Evolutionary conservation across 1,284 basidiomycete genomes (phyloP).

Genomic region (Mycena citricolor): DNA sequence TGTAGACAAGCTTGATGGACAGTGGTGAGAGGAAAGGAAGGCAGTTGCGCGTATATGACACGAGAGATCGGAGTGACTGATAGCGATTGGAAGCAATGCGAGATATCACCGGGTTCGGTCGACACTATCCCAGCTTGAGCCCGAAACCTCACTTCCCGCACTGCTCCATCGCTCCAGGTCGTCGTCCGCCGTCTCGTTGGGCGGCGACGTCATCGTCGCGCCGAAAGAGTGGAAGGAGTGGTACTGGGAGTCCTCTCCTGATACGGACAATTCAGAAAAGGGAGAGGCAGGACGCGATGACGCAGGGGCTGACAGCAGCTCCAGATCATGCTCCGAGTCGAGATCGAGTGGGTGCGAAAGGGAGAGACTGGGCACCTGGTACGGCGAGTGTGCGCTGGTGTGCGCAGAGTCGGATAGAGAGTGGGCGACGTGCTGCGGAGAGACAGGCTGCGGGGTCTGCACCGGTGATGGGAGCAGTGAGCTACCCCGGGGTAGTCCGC

Average conservation of each 20-base stretch:
- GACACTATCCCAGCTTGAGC: constrained; percentile 23
- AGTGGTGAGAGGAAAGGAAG: no score
- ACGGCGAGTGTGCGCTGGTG: constrained; percentile 17
- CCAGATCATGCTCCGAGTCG: constrained; percentile 42
- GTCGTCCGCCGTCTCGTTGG: constrained; percentile 15
- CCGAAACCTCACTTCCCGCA: constrained; percentile 19
- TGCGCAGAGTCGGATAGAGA: not conserved
- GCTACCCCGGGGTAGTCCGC: not conserved
- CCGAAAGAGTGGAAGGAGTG: constrained; percentile 3
- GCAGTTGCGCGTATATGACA: no score
- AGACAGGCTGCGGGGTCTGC: not conserved
- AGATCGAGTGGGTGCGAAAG: constrained; percentile 41
- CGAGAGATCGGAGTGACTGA: no score
- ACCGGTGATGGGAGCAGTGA: not conserved
- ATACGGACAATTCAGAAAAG: constrained; percentile 1
- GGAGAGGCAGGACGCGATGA: constrained; percentile 24
- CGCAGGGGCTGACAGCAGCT: constrained; percentile 43
- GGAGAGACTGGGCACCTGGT: constrained; percentile 38
- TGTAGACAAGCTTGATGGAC: no score
- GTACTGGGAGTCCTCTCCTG: constrained; percentile 2
- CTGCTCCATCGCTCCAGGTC: constrained; percentile 20
- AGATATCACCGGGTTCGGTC: no score
- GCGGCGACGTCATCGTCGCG: not conserved
- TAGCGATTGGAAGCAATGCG: no score
- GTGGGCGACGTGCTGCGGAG: not conserved